A percentile compares a stretch with the other conserved stretches of the same genome.
phyloP scores from a whole-genome alignment of 2,329 filamentous ascomycete genomes.

The Aspergillus pseudonomiae region DNA sequence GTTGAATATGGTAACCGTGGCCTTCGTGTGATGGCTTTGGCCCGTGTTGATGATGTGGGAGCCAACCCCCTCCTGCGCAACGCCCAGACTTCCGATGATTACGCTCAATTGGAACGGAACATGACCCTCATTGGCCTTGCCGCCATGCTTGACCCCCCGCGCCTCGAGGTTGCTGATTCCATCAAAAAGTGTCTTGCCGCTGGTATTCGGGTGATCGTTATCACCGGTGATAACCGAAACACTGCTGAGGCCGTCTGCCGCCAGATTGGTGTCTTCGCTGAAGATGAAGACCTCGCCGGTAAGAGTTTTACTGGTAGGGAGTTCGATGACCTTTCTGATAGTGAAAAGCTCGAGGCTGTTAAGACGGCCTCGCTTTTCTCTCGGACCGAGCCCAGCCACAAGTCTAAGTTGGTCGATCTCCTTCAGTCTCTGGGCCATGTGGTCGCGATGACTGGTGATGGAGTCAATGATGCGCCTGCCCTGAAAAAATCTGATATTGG shows the following conservation, averaged over 20 bases:
- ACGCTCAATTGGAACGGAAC: conserved; percentile 84
- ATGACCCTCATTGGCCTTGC: conserved; percentile 93
- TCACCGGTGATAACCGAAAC: conserved; percentile 97
- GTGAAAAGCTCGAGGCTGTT: conserved; percentile 80
- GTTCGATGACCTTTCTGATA: conserved; percentile 81
- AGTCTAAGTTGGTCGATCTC: conserved; percentile 95
- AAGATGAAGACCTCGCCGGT: conserved; percentile 77
- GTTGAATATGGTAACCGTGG: conserved; percentile 89
- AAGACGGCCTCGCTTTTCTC: conserved; percentile 90
- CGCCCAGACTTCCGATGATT: conserved; percentile 82
- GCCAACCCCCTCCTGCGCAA: conserved; percentile 69
- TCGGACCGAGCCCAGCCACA: conserved; percentile 91
- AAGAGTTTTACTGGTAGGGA: conserved; percentile 96
- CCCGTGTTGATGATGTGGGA: conserved; percentile 75
- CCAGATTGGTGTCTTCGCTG: conserved; percentile 90
- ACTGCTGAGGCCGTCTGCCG: conserved; percentile 97
- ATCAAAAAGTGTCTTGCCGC: conserved; percentile 89
- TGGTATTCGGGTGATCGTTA: conserved; percentile 95
- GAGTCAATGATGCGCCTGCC: conserved; percentile 96
- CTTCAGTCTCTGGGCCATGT: conserved; percentile 92
- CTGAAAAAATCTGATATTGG: conserved; percentile 99
- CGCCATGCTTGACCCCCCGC: conserved; percentile 95
- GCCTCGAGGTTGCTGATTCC: conserved; percentile 83
- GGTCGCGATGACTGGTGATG: conserved; percentile 98
- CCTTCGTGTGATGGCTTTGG: conserved; percentile 91